These are phyloP conservation scores for Gynostemma pentaphyllum DNA, from an alignment of 306 rosid species.

Conservation along the genomic window DNA sequence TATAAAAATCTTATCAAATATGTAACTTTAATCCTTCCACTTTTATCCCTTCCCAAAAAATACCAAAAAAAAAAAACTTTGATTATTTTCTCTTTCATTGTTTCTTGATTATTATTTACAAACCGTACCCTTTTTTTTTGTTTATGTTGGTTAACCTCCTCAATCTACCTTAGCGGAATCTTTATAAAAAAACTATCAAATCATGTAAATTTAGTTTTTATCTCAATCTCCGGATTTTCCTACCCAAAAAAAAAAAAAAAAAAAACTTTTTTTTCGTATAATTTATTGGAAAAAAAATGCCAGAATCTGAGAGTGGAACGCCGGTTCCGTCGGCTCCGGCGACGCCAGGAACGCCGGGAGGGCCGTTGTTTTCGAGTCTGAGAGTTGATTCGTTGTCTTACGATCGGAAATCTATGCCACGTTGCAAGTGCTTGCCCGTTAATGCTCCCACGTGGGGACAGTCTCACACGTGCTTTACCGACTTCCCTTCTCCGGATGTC, in stretches of 20 bases:
- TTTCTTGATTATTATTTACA: too few relatives aligned
- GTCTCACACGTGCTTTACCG: slow-evolving; percentile 47
- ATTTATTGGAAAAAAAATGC: slow-evolving; percentile 19
- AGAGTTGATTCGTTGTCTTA: slow-evolving; percentile 62
- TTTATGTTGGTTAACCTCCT: slow-evolving; percentile 19
- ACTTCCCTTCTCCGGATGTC: slow-evolving; percentile 39
- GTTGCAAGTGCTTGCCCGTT: slow-evolving; percentile 63
- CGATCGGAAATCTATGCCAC: slow-evolving; percentile 58
- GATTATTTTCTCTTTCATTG: too few relatives aligned
- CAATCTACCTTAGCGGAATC: slow-evolving; percentile 17
- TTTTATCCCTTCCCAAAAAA: slow-evolving; percentile 4
- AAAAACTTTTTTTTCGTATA: not conserved
- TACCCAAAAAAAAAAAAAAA: slow-evolving; percentile 4
- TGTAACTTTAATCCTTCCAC: slow-evolving; percentile 33
- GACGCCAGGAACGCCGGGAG: slow-evolving; percentile 71
- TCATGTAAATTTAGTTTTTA: slow-evolving; percentile 30
- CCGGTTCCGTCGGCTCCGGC: slow-evolving; percentile 55
- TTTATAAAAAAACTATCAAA: slow-evolving; percentile 25
- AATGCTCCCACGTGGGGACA: slow-evolving; percentile 40
- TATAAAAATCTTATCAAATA: slow-evolving; percentile 51
- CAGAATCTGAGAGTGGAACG: slow-evolving; percentile 43
- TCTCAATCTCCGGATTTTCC: not conserved
- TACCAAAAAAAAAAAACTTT: not conserved
- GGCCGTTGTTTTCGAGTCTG: slow-evolving; percentile 51
- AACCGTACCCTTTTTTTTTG: too few relatives aligned